Base-by-base conservation (phyloP, 331 rosid species). In the Quercus lobata region DNA sequence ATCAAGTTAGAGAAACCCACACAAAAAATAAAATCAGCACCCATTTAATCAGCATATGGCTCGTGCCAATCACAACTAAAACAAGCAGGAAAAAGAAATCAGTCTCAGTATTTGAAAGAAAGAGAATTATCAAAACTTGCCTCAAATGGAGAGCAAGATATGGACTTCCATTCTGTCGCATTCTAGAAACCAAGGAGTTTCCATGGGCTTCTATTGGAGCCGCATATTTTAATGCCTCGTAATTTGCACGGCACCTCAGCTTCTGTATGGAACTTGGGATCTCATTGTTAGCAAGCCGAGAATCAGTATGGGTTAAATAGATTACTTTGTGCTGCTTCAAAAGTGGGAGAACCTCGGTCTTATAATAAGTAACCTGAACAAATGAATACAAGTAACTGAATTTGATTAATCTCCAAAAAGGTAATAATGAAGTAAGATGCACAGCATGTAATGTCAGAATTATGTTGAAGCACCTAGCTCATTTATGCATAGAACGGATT, bases 131-230 rank as follows among this genome's bases (percentile, higher is more conserved):
- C 66, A 60, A 54, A 73, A 84, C 93, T 89, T 81, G 84, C 99
- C 99, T 93, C 90, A 96, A 81, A 90, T 96, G 99, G 63, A 96
- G 90, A 69, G 99, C 97, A 78, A 91, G 92, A 82, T 93, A 96
- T 71, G 86, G 94, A 76, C 79, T 87, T 79, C 93, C 92, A 73
- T 85, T 84, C 86, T 83, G 83, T 82, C 88, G 86, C 98, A 96
- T 93, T 90, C 96, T 90, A 71, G 96, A 91, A 83, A 93, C 94
- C 82, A 96, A 84, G 63, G 75, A 83, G 79, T 81, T 84, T 62
- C 97, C 99, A 49, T 81, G 88, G 77, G 88, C 90, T 89, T 96
- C 98, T 75, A 93, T 78, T 66, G 92, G 92, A 81, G 96, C 90
- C 18, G 99, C 89, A 85, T 96, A 90, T 83, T 92, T 93, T 68